phyloP scores from a whole-genome alignment of 305 asterid genomes.

The Rubia tinctorum region DNA sequence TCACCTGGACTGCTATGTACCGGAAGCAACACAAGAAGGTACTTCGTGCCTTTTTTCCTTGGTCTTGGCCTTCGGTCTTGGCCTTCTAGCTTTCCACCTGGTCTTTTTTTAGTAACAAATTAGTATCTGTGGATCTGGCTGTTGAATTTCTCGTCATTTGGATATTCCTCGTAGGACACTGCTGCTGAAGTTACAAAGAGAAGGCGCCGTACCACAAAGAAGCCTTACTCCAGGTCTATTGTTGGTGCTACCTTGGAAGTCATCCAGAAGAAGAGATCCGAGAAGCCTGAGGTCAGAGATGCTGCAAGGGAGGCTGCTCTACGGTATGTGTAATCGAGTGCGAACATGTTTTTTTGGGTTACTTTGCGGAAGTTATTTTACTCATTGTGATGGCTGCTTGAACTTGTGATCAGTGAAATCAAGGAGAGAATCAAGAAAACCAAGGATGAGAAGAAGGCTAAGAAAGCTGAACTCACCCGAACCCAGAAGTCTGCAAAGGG shows the following conservation, averaged over 20 bases:
- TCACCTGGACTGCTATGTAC: conserved; percentile 47
- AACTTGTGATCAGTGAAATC: conserved; percentile 23
- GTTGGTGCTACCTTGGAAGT: conserved; percentile 41
- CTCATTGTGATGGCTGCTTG: background rate
- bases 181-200: conserved; percentile 35
- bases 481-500: conserved; percentile 21
- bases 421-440: conserved; percentile 31
- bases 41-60: background rate
- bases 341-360: background rate
- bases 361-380: too few relatives aligned
- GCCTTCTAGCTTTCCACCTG: background rate
- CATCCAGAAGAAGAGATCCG: conserved; percentile 34
- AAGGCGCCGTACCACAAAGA: conserved; percentile 35
- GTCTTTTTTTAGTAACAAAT: background rate
- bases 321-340: conserved; percentile 11
- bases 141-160: background rate
- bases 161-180: conserved; percentile 21
- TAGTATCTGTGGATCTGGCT: background rate
- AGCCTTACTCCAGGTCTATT: conserved; percentile 40
- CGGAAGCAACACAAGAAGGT: conserved; percentile 52
- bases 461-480: conserved; percentile 26
- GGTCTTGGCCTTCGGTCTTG: too few relatives aligned
- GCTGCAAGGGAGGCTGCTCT: conserved; percentile 39
- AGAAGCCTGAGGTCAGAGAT: conserved; percentile 37
- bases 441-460: conserved; percentile 31